Evolutionary conservation across 768 basidiomycete species (phyloP), one percentile per base, ranked within the genome.

Genomic region (Pulveroboletus sp.): DNA sequence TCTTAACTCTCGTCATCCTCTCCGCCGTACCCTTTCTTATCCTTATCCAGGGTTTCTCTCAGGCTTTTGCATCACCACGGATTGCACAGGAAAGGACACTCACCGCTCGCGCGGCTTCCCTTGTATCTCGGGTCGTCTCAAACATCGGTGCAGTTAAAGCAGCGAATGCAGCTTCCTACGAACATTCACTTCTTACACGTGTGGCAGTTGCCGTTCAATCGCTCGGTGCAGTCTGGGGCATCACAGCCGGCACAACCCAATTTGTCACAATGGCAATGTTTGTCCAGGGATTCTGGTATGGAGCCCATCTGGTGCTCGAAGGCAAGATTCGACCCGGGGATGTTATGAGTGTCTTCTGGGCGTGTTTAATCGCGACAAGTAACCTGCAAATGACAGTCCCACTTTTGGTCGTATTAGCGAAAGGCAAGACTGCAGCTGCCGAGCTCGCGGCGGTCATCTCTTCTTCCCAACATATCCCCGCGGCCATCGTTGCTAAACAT

Each of bases 291-390:
- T 98, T 98, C 70, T 97, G 95, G 93, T 98, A 86, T 61, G 95
- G 94, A 11, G 78, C 86, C 3, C 84, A 87, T 62, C 78, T 96
- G 45, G 92, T 99, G n/a, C 70, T 82, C n/a, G 76, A 84, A 11
- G 88, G 86, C 14, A 80, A 75, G 54, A 76, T 81, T 46, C 70
- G 71, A 4, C 72, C 87, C 0, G 92, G 92, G 1, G 79, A 85
- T 32, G 88, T 97, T 55, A 94, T 93, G 86, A 84, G 88, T n/a
- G 91, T 94, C 45, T 99, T 98, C 67, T 98, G 95, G 94, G 93
- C 95, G 0, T 93, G 91, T 65, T 73, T 97, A 18, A 88, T 97
- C 53, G 93, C 91, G 0, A 86, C 88, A 1, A 84, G 79, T 58
- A 93, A 91, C 65, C 71, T 96, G 3, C 93, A 96, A 65, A 82